phyloP scores from a whole-genome alignment of 2,329 filamentous ascomycete genomes.

The Fusarium subtropicale region DNA sequence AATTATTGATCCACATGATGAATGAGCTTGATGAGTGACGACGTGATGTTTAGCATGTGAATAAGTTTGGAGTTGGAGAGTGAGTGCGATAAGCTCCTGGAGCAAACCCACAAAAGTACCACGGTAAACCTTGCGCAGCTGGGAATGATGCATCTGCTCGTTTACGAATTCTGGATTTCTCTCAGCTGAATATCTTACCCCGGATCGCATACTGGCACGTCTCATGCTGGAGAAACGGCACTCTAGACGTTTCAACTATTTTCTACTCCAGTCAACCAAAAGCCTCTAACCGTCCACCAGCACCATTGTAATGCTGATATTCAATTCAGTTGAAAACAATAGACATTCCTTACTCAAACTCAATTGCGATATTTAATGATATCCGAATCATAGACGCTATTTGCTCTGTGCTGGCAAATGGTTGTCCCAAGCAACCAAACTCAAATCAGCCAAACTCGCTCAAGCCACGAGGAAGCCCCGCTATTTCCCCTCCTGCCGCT shows the following conservation, averaged over 20 bases:
- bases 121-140: neutral
- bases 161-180: conserved; percentile 5
- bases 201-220: neutral
- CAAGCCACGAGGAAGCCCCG: conserved; percentile 26
- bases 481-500: conserved; percentile 32
- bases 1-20: neutral
- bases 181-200: neutral
- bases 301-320: neutral
- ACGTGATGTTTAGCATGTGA: conserved; percentile 5
- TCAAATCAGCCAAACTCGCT: neutral
- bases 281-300: neutral
- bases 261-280: neutral
- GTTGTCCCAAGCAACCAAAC: conserved; percentile 38
- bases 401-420: conserved; percentile 1
- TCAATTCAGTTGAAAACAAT: neutral
- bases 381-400: neutral
- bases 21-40: neutral
- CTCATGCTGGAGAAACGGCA: neutral
- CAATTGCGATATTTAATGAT: neutral
- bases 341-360: neutral
- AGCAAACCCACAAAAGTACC: conserved; percentile 5
- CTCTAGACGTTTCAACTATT: neutral
- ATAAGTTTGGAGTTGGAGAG: neutral
- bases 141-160: neutral
- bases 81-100: neutral